Evolutionary conservation across 2,329 filamentous ascomycete species (phyloP).

Genomic region (Annulohypoxylon truncatum): DNA sequence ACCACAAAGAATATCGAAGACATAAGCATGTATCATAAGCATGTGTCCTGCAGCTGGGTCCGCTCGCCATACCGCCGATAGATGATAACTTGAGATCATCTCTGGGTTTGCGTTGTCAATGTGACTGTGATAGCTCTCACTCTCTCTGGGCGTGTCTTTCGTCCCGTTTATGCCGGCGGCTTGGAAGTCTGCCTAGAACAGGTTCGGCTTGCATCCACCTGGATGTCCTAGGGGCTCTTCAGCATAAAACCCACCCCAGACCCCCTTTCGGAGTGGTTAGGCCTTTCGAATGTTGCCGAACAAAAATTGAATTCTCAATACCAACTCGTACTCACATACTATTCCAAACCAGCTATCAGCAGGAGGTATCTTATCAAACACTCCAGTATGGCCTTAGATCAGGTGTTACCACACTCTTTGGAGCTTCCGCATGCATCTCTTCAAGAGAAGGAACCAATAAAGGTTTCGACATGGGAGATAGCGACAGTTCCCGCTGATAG

Average conservation of each 20-base stretch:
- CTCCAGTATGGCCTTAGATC: constrained; percentile 29
- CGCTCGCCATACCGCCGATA: constrained; percentile 40
- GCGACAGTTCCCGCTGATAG: constrained; percentile 1
- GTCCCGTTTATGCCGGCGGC: constrained; percentile 20
- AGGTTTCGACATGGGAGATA: constrained; percentile 32
- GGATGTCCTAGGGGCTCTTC: constrained; percentile 1
- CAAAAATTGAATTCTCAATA: not conserved
- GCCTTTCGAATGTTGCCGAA: not conserved
- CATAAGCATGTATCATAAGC: constrained; percentile 17
- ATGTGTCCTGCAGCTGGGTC: constrained; percentile 35
- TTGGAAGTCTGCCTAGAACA: constrained; percentile 3
- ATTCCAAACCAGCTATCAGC: not conserved
- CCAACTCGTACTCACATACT: not conserved
- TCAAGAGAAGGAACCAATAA: constrained; percentile 32
- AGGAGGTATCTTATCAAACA: constrained; percentile 9
- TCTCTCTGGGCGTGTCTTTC: constrained; percentile 10
- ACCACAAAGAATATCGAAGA: constrained; percentile 32
- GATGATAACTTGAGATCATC: constrained; percentile 38
- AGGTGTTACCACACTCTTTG: constrained; percentile 25
- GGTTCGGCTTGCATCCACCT: constrained; percentile 6
- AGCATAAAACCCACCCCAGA: constrained; percentile 27
- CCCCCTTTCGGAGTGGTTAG: not conserved
- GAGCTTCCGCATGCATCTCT: not conserved
- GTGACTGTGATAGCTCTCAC: constrained; percentile 29
- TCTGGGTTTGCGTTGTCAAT: constrained; percentile 27